Base-by-base conservation (phyloP, 2,329 filamentous ascomycete species). In the Fonsecaea nubica region DNA sequence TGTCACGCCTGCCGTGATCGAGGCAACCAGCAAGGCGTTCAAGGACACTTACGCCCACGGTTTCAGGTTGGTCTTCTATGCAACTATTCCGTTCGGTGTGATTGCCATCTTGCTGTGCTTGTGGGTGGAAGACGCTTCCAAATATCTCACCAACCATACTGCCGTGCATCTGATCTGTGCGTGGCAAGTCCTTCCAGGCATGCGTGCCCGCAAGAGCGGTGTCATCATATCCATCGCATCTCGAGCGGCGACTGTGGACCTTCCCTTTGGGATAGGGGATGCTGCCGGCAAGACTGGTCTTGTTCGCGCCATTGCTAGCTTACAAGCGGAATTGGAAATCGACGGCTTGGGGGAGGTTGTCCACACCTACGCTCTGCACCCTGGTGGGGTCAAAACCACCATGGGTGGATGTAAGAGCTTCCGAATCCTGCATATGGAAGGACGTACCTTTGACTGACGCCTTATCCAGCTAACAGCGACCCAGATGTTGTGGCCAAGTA, bases 81-180 rank as follows among this genome's bases (percentile, higher is more conserved):
- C 63, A 8, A 61, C 50, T 4, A 65, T 65, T n/a, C 63, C 63
- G 12, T 65, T 65, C 50, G 63, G 63, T 33, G 58, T 65, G 7
- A 50, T 62, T 25, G 63, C 63, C 15, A 65, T 65, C n/a, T 18
- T 53, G 10, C 32, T 18, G 10, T 40, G 57, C 4, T 52, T 50
- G 25, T 56, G 61, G 8, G 53, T 62, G n/a, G 42, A 35, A 10
- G 63, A 65, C 52, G 36, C 59, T 8, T 63, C 59, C 8, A 36
- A 59, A 15, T 66, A 63, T 55, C 59, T 66, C 15, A 66, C 64
- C 7, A 66, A 66, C 30, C 64, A 66, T 48, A 60, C 54, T 3
- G 64, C 54, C 6, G 55, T 63, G 8, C 45, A 53, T 3, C 59
- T 66, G 64, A 38, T 38, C 35, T 38, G 35, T 38, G 7, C 35